phyloP scores from a whole-genome alignment of 176 grass and related monocot species.

The Oryza longistaminata region DNA sequence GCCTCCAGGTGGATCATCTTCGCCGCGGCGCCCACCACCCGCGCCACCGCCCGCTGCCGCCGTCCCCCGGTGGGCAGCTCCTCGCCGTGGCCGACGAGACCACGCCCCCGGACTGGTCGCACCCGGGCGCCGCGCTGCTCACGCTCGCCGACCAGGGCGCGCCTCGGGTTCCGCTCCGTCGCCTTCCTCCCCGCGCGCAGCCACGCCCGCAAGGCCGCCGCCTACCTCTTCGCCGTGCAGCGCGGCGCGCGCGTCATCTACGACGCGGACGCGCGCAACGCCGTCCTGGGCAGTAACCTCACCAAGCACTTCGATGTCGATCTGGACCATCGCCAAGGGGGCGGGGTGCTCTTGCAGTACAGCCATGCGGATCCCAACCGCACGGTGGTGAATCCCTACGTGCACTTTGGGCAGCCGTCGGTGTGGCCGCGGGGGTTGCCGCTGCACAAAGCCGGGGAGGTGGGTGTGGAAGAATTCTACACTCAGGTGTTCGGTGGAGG shows the following conservation, averaged over 20 bases:
- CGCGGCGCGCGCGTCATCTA: conserved; percentile 80
- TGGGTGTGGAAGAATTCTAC: conserved; percentile 76
- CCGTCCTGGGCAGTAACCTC: conserved; percentile 56
- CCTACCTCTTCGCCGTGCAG: conserved; percentile 90
- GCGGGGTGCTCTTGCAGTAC: conserved; percentile 73
- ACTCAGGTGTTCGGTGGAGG: conserved; percentile 65
- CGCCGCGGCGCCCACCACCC: conserved; percentile 50
- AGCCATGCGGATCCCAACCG: conserved; percentile 81
- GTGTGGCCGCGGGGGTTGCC: conserved; percentile 89
- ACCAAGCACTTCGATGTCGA: conserved; percentile 65
- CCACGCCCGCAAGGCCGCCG: conserved; percentile 65
- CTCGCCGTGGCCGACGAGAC: conserved; percentile 72
- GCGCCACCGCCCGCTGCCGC: conserved; percentile 47
- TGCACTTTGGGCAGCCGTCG: conserved; percentile 91
- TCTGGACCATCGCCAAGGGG: conserved; percentile 52
- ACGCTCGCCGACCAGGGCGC: conserved; percentile 67
- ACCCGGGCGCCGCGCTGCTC: conserved; percentile 73
- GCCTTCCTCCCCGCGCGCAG: conserved; percentile 64
- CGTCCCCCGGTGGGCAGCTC: conserved; percentile 74
- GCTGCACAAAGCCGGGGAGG: conserved; percentile 72
- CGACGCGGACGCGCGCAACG: conserved; percentile 74
- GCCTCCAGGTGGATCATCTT: conserved; percentile 79
- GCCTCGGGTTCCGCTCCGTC: conserved; percentile 72
- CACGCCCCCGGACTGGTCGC: conserved; percentile 67
- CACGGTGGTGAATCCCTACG: conserved; percentile 78